phyloP scores from a whole-genome alignment of 805 yeast species.

The Candida ascalaphidarum region DNA sequence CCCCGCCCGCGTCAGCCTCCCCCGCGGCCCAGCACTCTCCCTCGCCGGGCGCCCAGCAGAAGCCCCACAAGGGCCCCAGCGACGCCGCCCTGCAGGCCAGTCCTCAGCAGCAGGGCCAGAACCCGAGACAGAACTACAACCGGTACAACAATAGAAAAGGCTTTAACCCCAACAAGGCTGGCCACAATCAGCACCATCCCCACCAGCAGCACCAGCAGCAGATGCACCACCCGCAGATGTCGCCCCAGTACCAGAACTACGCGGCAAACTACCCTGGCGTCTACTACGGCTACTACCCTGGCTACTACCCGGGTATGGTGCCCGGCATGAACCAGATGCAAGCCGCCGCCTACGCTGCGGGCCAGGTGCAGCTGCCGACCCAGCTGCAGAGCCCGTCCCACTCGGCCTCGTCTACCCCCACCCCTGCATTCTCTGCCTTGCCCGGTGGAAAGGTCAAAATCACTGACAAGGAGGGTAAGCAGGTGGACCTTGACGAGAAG shows the following conservation, averaged over 20 bases:
- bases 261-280: constrained; percentile 13
- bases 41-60: constrained; percentile 1
- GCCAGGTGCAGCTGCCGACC: constrained; percentile 3
- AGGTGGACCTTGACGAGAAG: constrained; percentile 34
- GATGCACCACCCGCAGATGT: constrained; percentile 6
- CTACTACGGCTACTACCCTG: constrained; percentile 14
- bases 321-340: constrained; percentile 11
- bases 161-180: constrained; percentile 3
- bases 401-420: constrained; percentile 5
- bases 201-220: constrained; percentile 1
- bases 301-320: constrained; percentile 7
- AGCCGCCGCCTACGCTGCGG: constrained; percentile 1
- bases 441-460: constrained; percentile 22
- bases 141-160: constrained; percentile 4
- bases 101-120: constrained; percentile 10
- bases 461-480: constrained; percentile 35
- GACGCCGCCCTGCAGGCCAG: constrained; percentile 4
- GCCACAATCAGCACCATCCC: constrained; percentile 7
- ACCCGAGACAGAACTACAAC: constrained; percentile 7
- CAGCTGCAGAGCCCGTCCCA: constrained; percentile 4
- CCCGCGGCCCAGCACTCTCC: no score
- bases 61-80: constrained; percentile 2
- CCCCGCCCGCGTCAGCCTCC: constrained; percentile 2
- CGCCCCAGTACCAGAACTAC: constrained; percentile 9
- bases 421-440: constrained; percentile 4